Conservation (phyloP, 306 rosid genomes). For the Myrica gale region DNA sequence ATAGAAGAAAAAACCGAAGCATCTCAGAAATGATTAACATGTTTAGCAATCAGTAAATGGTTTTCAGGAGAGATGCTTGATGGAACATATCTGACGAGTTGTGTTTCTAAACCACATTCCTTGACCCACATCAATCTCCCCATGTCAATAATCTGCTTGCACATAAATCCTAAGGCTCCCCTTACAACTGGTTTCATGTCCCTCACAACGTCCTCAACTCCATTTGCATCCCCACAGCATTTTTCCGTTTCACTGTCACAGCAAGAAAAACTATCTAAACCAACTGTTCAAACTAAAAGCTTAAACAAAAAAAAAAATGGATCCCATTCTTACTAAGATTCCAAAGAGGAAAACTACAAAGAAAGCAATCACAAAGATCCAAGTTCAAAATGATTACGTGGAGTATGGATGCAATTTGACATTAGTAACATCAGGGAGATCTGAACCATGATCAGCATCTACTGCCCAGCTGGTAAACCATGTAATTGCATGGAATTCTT, state of each 20-base stretch:
- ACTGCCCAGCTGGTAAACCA: slow-evolving; percentile 99
- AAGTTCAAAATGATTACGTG: slow-evolving; percentile 44
- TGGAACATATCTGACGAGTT: slow-evolving; percentile 75
- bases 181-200: slow-evolving; percentile 69
- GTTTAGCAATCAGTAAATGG: slow-evolving; percentile 65
- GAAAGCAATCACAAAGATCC: slow-evolving; percentile 1
- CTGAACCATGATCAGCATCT: slow-evolving; percentile 72
- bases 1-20: background rate
- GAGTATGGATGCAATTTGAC: slow-evolving; percentile 38
- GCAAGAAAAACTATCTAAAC: slow-evolving; percentile 11
- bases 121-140: slow-evolving; percentile 85
- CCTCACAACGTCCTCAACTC: slow-evolving; percentile 55
- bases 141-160: slow-evolving; percentile 89
- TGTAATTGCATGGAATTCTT: slow-evolving; percentile 77
- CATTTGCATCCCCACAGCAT: slow-evolving; percentile 30
- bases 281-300: background rate
- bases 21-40: slow-evolving; percentile 14
- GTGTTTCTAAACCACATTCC: slow-evolving; percentile 61
- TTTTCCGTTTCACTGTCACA: slow-evolving; percentile 50
- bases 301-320: background rate
- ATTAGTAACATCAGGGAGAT: slow-evolving; percentile 47
- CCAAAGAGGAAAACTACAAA: background rate
- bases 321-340: background rate
- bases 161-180: slow-evolving; percentile 80
- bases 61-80: slow-evolving; percentile 83